Evolutionary conservation across 73 alveolate genomes (phyloP), one percentile per base, ranked within the genome.

Genomic region (Loxodes magnus): DNA sequence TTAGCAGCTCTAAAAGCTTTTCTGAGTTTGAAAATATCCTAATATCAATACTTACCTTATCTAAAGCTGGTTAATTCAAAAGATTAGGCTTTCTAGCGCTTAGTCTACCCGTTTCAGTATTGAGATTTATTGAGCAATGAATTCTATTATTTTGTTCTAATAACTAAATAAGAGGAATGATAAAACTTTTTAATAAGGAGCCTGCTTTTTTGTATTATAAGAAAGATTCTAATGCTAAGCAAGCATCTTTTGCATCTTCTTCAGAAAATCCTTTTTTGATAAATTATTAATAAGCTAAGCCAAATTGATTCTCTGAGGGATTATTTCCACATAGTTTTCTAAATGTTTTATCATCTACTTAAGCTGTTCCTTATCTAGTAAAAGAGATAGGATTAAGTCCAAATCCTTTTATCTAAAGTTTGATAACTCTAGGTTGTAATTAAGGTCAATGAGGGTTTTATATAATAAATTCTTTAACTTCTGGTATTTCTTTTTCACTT

Each of bases 81-180:
- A 88, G 74, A 50, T 90, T 90, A 6, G 98, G 98, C 55, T 77
- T 90, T 31, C 90, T 54, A 14, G 94, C 78, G 19, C 88, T 60
- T 2, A 90, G 42, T 19, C 98, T 67, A 2, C 98, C 98, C 22
- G 98, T 89, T 70, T 78, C 94, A 6, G 98, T 90, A 54, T 90
- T 86, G 44, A 90, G 61, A 56, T 90, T 90, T 46, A 90, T 36
- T 5, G 80, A 50, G 16, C 88, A 66, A 43, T 86, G 94, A 42
- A 90, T 74, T 42, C 98, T 9, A 4, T 22, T 23, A 34, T 64
- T 63, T 17, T 41, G 2, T 27, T 73, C 92, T 5, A 70, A 57
- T 24, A 77, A 64, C 39, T 46, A 65, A 29, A 60, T 52, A 9
- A 86, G 48, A n/a, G 97, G 97, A 9, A 56, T 37, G 17, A 86